Evolutionary conservation across 345 rosid genomes (phyloP), one percentile per base, ranked within the genome.

Genomic region (Garcia nutans): DNA sequence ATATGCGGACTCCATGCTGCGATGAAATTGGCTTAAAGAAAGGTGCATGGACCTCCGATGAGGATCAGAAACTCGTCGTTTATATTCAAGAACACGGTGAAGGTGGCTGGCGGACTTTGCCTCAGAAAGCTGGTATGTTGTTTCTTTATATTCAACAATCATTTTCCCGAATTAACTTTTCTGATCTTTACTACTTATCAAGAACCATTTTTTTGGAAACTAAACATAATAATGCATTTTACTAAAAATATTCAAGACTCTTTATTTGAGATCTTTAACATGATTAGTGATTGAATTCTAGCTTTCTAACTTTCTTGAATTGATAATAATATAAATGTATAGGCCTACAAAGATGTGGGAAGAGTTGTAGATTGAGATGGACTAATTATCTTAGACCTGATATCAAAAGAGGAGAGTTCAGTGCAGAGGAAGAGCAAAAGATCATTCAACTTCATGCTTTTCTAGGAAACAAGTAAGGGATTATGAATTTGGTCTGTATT

Each of bases 71-170:
- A 13, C 76, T 74, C 60, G 19, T 74, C 54, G 76, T 41, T 5
- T 63, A 74, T 37, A 20, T 74, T n/a, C 76, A 50, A 49, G 17
- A 49, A 12, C 69, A 74, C 33, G 76, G 76, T 47, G 76, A 74
- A 74, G 76, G 76, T 4, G 56, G 76, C 26, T 74, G 70, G 76
- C 76, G 70, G 7, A 20, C 76, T 20, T 22, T 74, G 59, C 70
- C 76, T 19, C 68, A 50, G 33, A 69, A 69, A 50, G 72, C 72
- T 69, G 72, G 72, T 69, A 10, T 12, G 31, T 37, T 37, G 41
- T 37, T 37, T 37, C 41, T 37, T 37, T 37, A 37, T 37, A 37
- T 37, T 37, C 41, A 37, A 37, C 5, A 5, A 37, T 37, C 50
- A 47, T 47, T 47, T 47, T 47, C 50, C 10, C 10, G 50, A 11